phyloP scores from a whole-genome alignment of 768 basidiomycete genomes.

The Neoboletus magnificus region DNA sequence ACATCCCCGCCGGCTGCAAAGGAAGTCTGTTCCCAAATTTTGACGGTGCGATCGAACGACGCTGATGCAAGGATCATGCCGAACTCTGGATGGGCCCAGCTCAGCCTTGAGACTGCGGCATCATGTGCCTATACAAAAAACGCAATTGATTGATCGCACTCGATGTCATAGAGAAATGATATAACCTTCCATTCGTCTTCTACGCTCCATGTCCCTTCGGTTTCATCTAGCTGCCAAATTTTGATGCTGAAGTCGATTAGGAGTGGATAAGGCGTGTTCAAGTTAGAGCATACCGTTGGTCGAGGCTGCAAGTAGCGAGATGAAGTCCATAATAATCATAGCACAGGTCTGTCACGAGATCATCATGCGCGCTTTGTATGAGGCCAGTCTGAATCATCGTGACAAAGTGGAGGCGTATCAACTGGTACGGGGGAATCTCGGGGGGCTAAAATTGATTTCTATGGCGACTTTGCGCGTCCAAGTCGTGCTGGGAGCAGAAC shows the following conservation, averaged over 20 bases:
- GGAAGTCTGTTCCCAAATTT: slow-evolving; percentile 80
- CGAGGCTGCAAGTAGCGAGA: slow-evolving; percentile 77
- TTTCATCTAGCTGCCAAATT: slow-evolving; percentile 77
- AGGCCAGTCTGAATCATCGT: slow-evolving; percentile 77
- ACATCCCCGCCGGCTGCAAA: slow-evolving; percentile 28
- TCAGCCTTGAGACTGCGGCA: slow-evolving; percentile 77
- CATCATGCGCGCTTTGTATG: slow-evolving; percentile 73
- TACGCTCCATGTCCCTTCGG: slow-evolving; percentile 66
- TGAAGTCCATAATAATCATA: slow-evolving; percentile 90
- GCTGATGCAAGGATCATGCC: slow-evolving; percentile 83
- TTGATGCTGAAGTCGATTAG: slow-evolving; percentile 54
- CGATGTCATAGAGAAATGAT: background rate
- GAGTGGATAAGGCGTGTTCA: slow-evolving; percentile 8
- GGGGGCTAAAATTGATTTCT: background rate
- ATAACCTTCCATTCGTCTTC: slow-evolving; percentile 92
- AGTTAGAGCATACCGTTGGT: slow-evolving; percentile 58
- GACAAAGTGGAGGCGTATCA: background rate
- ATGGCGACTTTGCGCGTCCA: background rate
- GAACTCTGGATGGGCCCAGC: slow-evolving; percentile 93
- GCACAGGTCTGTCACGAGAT: slow-evolving; percentile 79
- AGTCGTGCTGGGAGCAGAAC: background rate
- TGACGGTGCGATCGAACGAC: slow-evolving; percentile 88
- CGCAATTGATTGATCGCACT: background rate
- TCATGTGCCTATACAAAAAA: slow-evolving; percentile 78
- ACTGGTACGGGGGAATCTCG: background rate